A percentile compares a stretch with the other conserved stretches of the same genome.
Conservation (phyloP, 2,329 filamentous ascomycete species). For the Colletotrichum simmondsii region DNA sequence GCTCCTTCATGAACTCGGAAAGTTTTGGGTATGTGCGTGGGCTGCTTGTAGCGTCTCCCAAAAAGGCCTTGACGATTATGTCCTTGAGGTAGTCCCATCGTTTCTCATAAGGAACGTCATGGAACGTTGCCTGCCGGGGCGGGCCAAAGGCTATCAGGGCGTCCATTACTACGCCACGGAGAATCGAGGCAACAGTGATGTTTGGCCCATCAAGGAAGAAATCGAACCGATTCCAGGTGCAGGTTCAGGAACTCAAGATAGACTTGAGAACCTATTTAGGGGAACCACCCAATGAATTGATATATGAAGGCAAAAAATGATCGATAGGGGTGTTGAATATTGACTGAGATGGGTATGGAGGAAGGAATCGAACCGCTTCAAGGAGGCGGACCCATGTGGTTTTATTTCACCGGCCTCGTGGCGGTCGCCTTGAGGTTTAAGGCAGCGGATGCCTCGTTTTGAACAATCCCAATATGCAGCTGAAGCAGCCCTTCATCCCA, state of each 20-base stretch:
- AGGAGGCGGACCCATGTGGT: background rate
- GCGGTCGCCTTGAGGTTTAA: background rate
- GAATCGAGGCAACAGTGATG: background rate
- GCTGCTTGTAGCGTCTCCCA: background rate
- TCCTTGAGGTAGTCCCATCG: background rate
- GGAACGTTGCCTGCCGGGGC: background rate
- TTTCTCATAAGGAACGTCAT: background rate
- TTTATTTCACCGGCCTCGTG: background rate
- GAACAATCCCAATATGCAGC: background rate
- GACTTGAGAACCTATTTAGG: background rate
- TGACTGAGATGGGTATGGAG: background rate
- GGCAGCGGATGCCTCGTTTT: background rate
- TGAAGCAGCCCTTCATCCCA: background rate
- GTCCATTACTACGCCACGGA: background rate
- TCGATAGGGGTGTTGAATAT: background rate
- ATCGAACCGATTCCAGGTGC: background rate
- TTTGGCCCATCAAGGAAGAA: background rate
- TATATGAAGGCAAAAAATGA: background rate
- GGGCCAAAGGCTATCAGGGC: background rate
- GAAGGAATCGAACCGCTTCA: background rate
- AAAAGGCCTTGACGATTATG: background rate
- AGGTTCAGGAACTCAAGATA: background rate
- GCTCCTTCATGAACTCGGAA: background rate
- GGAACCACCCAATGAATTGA: background rate
- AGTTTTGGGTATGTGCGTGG: background rate